Conservation (phyloP, 169 alveolate genomes). For the Plasmodium billcollinsi region DNA sequence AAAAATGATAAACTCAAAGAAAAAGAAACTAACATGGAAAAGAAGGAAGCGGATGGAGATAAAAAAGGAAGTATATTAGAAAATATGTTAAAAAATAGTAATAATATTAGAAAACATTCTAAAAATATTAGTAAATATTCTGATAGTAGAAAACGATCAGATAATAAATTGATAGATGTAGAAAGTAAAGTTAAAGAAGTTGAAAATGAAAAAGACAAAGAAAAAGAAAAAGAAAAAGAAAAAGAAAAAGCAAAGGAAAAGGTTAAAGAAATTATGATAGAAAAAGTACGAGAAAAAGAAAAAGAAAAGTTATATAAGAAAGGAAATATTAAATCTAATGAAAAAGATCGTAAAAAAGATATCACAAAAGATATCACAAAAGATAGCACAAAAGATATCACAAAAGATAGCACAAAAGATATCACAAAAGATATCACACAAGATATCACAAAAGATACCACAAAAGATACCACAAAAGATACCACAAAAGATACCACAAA, state of each 20-base stretch:
- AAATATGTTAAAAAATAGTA: too few species aligned
- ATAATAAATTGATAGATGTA: not conserved
- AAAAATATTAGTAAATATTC: not conserved
- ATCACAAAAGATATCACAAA: not conserved
- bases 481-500: too few species aligned
- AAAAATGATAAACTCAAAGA: not conserved
- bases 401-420: too few species aligned
- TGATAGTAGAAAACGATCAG: not conserved
- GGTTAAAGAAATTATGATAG: slow-evolving; percentile 18
- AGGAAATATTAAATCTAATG: too few species aligned
- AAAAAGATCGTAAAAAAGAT: not conserved
- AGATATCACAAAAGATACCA: too few species aligned
- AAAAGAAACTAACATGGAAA: not conserved
- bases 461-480: not conserved
- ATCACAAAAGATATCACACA: not conserved
- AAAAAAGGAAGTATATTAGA: not conserved
- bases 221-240: slow-evolving; percentile 13
- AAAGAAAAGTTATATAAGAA: too few species aligned
- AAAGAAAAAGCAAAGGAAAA: slow-evolving; percentile 20
- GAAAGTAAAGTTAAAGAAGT: not conserved
- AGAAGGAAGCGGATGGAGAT: not conserved
- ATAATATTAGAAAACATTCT: not conserved
- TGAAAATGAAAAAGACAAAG: not conserved
- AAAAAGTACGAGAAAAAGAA: slow-evolving; percentile 10
- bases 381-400: not conserved